Evolutionary conservation across 352 stramenopile genomes (phyloP), one percentile per base, ranked within the genome.

Genomic region (Globisporangium nagaii): DNA sequence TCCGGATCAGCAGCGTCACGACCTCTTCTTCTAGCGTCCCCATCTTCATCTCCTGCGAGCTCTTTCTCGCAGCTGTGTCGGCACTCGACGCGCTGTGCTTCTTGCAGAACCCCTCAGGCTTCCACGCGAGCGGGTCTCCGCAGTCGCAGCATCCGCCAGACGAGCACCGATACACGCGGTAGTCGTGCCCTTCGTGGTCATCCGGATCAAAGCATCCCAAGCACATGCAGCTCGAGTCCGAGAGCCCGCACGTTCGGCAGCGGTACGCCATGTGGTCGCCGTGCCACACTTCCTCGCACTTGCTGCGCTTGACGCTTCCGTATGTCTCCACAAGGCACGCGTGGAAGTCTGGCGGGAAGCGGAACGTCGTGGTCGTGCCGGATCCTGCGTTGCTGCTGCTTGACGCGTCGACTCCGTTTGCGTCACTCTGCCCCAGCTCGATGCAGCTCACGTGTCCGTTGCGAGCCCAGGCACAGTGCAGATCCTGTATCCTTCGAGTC

Each of bases 201-300:
- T 79, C 69, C 2, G 80, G 79, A 56, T 93, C 77, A 49, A 93
- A 93, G 55, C 83, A 93, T 1, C 61, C 63, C 39, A 93, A 56
- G 60, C 83, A 93, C 83, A 93, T 93, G 63, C 83, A 93, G 47
- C 80, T 91, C 46, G 83, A 93, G 60, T 93, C 83, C n/a, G 79
- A 90, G 5, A 93, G 63, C 0, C 83, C 83, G 60, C 83, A 93
- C 11, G 83, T 93, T 4, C 77, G 65, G 53, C 83, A 93, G 28
- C 83, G 73, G 55, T 93, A 93, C 13, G 83, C 83, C 79, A 93
- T 93, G 63, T 93, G 83, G 63, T 91, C 80, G 41, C 83, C 80
- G 46, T 91, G 79, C 83, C 83, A 93, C n/a, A 93, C 83, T 62
- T 90, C 79, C 60, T 89, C 83, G 49, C 83, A 93, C 67, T 93